Base-by-base conservation (phyloP, 2,329 filamentous ascomycete genomes). In the Cladosporium sp. region DNA sequence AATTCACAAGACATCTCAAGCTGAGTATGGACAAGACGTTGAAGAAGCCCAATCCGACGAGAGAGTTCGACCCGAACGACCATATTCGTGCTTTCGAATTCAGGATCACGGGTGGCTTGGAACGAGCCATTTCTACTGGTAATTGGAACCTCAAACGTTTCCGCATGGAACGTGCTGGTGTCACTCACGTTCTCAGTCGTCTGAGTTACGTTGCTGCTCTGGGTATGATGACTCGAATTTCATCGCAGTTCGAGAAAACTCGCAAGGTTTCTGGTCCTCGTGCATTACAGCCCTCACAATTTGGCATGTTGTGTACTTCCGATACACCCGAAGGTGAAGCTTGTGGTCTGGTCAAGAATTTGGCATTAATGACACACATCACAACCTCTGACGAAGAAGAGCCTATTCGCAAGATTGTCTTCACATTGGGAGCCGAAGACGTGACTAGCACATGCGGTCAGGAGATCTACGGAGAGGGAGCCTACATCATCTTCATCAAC, bases 141-240 rank as follows among this genome's bases (percentile, higher is more conserved):
- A 99, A 99, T 75, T 99, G 95, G 95, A 97, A 86, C 69, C 85
- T 99, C 71, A 97, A 97, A 80, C 92, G 96, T 77, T 99, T 99
- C 82, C 93, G 94, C 78, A 99, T 99, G 95, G 96, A 98, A 75
- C 86, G 94, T 76, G 94, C 95, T 26, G 95, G 95, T 75, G 93
- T 99, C 26, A 98, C 96, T 0, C 95, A 99, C 78, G 93, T 99
- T 49, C 84, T 99, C 58, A 98, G 94, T 79, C 88, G 95, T 69
- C 83, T 99, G 64, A 98, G 94, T 78, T 99, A 98, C 76, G 97
- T 99, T 77, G 91, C 91, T 69, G 95, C 95, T 31, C 86, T 99
- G 31, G 96, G 96, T 68, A 99, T 99, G 96, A 99, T 99, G 95
- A 99, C 95, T 16, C 87, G 95, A 78, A 98, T 99, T 74, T 95